phyloP scores from a whole-genome alignment of 225 moss, liverwort and hornwort species.

The Physcomitrellopsis africana region DNA sequence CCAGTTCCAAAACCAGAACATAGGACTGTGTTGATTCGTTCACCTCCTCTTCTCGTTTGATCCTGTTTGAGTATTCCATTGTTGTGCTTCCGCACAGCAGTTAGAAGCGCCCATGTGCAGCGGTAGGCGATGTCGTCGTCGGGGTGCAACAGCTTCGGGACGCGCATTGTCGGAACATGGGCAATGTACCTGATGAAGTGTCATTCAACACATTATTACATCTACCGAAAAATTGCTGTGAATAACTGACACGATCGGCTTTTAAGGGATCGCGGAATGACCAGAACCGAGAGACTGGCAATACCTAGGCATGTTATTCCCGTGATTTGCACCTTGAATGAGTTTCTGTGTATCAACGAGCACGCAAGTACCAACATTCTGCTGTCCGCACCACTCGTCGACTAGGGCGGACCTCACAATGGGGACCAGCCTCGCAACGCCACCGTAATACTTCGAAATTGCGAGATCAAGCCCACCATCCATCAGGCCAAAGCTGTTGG shows the following conservation, averaged over 20 bases:
- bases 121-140: conserved; percentile 59
- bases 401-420: conserved; percentile 43
- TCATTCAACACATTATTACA: not conserved
- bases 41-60: conserved; percentile 24
- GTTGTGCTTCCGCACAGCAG: conserved; percentile 50
- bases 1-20: conserved; percentile 63
- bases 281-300: not conserved
- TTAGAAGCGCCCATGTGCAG: conserved; percentile 62
- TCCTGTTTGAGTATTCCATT: conserved; percentile 34
- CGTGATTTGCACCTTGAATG: conserved; percentile 32
- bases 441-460: conserved; percentile 53
- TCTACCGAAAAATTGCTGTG: too few relatives aligned
- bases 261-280: not conserved
- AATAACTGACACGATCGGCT: too few relatives aligned
- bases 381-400: conserved; percentile 61
- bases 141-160: conserved; percentile 50
- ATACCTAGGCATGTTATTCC: conserved; percentile 57
- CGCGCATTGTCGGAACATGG: conserved; percentile 63
- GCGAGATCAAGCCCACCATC: conserved; percentile 56
- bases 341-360: conserved; percentile 49
- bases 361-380: conserved; percentile 58
- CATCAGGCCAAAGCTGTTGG: conserved; percentile 65
- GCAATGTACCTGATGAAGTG: conserved; percentile 47
- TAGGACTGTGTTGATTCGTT: conserved; percentile 39
- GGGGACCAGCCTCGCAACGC: conserved; percentile 47